phyloP scores from a whole-genome alignment of 2,329 filamentous ascomycete species.

The Coniella vitis region DNA sequence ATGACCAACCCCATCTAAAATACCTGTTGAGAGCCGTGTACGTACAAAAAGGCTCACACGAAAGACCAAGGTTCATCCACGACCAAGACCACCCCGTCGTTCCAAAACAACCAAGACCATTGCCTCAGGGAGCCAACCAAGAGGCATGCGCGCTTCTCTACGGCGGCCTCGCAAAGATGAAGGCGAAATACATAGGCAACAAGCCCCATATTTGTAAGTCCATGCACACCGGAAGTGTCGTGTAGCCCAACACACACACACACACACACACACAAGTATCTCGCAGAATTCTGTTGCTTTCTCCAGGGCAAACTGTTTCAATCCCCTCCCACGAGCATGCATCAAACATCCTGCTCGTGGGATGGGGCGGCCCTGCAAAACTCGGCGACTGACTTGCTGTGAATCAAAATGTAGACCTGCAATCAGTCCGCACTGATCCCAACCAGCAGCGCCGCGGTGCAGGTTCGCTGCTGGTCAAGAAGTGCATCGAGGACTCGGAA shows the following conservation, averaged over 20 bases:
- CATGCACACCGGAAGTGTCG: too few species aligned
- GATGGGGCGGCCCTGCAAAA: too few species aligned
- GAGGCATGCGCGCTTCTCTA: constrained; percentile 28
- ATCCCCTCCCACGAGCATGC: too few species aligned
- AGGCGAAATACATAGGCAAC: constrained; percentile 18
- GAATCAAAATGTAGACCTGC: constrained; percentile 27
- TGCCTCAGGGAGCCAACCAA: constrained; percentile 23
- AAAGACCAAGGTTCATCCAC: not conserved
- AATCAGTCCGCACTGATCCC: constrained; percentile 33
- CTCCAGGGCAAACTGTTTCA: too few species aligned
- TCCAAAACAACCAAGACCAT: constrained; percentile 16
- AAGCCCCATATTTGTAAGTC: constrained; percentile 25
- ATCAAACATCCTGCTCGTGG: too few species aligned
- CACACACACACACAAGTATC: too few species aligned
- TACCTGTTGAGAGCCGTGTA: too few species aligned
- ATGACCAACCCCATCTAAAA: too few species aligned
- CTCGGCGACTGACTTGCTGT: not conserved
- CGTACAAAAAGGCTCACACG: not conserved
- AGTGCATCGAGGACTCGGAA: constrained; percentile 30
- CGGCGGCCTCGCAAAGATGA: constrained; percentile 18
- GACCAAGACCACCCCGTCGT: constrained; percentile 17
- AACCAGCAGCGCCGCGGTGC: constrained; percentile 35
- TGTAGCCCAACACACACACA: too few species aligned
- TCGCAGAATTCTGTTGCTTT: too few species aligned
- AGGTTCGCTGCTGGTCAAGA: constrained; percentile 30